These are phyloP conservation scores for Chaetoscypha palmicola DNA, from an alignment of 2,329 filamentous ascomycete species.

Conservation along the genomic window DNA sequence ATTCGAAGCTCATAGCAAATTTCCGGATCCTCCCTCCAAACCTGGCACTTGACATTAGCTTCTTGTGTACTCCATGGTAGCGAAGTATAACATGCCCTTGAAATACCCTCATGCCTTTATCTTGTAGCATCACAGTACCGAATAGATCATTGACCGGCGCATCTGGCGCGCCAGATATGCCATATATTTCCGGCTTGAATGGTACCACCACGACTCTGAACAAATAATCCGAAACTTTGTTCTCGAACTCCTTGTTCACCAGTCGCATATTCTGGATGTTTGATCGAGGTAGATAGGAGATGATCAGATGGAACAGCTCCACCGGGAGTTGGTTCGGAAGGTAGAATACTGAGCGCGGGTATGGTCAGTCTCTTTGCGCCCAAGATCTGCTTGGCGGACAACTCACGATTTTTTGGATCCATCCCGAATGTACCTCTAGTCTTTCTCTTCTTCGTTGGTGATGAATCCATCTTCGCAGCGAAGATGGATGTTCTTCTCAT, in stretches of 20 bases:
- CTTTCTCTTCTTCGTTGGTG: slow-evolving; percentile 23
- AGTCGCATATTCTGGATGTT: slow-evolving; percentile 55
- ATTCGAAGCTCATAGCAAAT: slow-evolving; percentile 62
- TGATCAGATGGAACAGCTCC: slow-evolving; percentile 56
- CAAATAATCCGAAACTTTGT: slow-evolving; percentile 48
- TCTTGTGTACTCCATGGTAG: neutral
- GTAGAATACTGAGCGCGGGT: slow-evolving; percentile 26
- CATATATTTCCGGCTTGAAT: slow-evolving; percentile 58
- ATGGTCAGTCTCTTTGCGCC: neutral
- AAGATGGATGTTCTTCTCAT: no score
- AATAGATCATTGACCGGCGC: slow-evolving; percentile 1
- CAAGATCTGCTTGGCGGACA: neutral
- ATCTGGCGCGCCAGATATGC: slow-evolving; percentile 30
- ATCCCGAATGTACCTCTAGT: slow-evolving; percentile 11
- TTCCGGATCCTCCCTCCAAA: slow-evolving; percentile 54
- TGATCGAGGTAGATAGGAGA: slow-evolving; percentile 45
- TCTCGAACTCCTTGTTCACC: slow-evolving; percentile 53
- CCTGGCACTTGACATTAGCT: slow-evolving; percentile 12
- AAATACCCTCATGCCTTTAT: slow-evolving; percentile 53
- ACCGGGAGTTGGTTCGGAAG: slow-evolving; percentile 42
- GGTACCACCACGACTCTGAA: slow-evolving; percentile 59
- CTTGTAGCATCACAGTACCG: slow-evolving; percentile 29
- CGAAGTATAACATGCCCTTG: slow-evolving; percentile 32
- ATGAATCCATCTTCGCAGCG: no score
- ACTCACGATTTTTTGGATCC: neutral